These are phyloP conservation scores for Seiridium cupressi DNA, from an alignment of 2,329 filamentous ascomycete species.

Conservation along the genomic window DNA sequence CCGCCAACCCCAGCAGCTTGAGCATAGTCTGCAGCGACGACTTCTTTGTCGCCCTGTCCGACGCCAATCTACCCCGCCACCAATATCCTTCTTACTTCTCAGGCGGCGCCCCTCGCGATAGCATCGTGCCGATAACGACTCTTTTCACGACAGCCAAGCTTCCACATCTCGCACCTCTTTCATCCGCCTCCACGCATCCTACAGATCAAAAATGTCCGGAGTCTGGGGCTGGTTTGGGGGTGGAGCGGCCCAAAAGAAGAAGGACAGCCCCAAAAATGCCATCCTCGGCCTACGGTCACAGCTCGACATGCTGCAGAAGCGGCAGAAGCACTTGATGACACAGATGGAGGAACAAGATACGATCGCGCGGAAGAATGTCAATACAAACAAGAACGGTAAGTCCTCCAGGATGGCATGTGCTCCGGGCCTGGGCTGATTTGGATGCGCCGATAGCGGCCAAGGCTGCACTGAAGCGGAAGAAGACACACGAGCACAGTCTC, in stretches of 20 bases:
- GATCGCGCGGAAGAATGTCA: constrained; percentile 84
- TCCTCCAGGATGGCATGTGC: constrained; percentile 14
- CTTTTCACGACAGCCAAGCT: constrained; percentile 4
- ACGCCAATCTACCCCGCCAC: constrained; percentile 2
- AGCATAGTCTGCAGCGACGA: neutral
- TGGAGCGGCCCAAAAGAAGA: constrained; percentile 76
- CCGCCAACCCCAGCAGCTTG: neutral
- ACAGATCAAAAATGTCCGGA: constrained; percentile 50
- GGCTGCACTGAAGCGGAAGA: constrained; percentile 88
- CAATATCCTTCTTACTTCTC: neutral
- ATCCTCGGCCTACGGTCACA: constrained; percentile 85
- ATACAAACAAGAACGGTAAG: constrained; percentile 87
- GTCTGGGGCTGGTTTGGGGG: constrained; percentile 94
- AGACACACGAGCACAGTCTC: constrained; percentile 85
- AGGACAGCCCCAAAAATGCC: constrained; percentile 94
- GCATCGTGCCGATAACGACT: constrained; percentile 9
- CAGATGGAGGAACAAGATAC: constrained; percentile 93
- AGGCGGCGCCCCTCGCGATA: neutral
- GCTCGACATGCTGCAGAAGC: constrained; percentile 96
- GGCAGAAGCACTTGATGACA: constrained; percentile 84
- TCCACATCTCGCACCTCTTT: neutral
- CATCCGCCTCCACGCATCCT: neutral
- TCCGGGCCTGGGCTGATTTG: constrained; percentile 14
- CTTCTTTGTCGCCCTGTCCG: neutral
- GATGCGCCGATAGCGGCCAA: constrained; percentile 67